These are phyloP conservation scores for Colletotrichum phormii DNA, from an alignment of 2,329 filamentous ascomycete genomes.

Conservation along the genomic window DNA sequence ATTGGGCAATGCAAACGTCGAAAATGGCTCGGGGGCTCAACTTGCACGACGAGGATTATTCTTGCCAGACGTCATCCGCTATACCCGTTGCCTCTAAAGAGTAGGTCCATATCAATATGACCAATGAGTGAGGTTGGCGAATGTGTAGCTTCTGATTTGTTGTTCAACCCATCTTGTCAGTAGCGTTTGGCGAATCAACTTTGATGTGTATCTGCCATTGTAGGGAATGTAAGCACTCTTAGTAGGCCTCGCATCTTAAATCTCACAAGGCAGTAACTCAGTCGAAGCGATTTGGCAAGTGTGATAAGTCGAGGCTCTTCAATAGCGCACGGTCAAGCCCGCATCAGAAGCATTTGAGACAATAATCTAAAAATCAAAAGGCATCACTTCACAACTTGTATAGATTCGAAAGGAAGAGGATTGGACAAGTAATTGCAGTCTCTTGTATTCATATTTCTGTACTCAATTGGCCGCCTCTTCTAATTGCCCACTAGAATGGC, in stretches of 20 bases:
- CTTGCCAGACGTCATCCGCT: not conserved
- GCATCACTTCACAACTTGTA: no score
- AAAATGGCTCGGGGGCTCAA: not conserved
- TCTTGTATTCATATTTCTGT: not conserved
- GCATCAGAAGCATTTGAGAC: no score
- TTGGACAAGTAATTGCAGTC: not conserved
- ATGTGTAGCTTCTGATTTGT: not conserved
- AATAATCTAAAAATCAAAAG: no score
- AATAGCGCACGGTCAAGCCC: no score
- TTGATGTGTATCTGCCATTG: no score
- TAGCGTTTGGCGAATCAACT: no score
- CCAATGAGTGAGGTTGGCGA: not conserved
- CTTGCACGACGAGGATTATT: not conserved
- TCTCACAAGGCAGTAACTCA: no score
- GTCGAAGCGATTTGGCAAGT: no score
- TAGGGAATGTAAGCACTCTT: no score
- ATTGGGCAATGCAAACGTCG: not conserved
- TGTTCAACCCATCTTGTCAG: not conserved
- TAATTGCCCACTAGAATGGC: not conserved
- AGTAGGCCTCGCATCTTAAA: no score
- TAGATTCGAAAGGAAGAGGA: no score
- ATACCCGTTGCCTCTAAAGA: not conserved
- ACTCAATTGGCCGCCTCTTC: not conserved
- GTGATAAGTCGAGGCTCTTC: no score
- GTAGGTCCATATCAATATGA: not conserved